Conservation (phyloP, 129 eudicot species). For the Solidago caesia region DNA sequence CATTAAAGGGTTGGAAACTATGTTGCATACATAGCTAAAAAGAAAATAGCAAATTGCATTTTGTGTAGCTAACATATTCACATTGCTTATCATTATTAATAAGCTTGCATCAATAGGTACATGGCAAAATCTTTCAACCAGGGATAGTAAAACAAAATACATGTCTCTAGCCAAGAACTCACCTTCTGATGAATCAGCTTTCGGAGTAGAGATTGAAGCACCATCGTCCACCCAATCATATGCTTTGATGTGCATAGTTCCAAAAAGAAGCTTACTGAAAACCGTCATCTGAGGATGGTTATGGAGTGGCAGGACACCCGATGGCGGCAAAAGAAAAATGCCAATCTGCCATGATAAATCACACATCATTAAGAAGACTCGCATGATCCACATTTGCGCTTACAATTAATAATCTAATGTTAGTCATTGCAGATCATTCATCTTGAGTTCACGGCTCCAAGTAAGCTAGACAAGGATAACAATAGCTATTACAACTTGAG, state of each 20-base stretch:
- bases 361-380: constrained; percentile 5
- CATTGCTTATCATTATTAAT: too few species aligned
- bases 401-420: neutral
- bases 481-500: neutral
- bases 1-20: too few species aligned
- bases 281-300: constrained; percentile 97
- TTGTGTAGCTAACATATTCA: too few species aligned
- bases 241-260: constrained; percentile 83
- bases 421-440: too few species aligned
- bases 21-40: too few species aligned
- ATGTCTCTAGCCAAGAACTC: constrained; percentile 17
- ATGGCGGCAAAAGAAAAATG: constrained; percentile 82
- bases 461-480: neutral
- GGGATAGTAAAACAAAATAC: neutral
- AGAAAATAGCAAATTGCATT: too few species aligned
- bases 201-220: constrained; percentile 22
- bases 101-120: too few species aligned
- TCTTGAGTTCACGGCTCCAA: neutral
- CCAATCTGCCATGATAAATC: constrained; percentile 57
- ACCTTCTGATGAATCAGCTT: constrained; percentile 38
- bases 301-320: constrained; percentile 82
- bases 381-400: neutral
- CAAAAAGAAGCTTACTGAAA: constrained; percentile 82
- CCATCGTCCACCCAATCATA: constrained; percentile 64
- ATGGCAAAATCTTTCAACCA: neutral